These are phyloP conservation scores for Candida tropicalis DNA, from an alignment of 1,139 yeast genomes.

Conservation along the genomic window DNA sequence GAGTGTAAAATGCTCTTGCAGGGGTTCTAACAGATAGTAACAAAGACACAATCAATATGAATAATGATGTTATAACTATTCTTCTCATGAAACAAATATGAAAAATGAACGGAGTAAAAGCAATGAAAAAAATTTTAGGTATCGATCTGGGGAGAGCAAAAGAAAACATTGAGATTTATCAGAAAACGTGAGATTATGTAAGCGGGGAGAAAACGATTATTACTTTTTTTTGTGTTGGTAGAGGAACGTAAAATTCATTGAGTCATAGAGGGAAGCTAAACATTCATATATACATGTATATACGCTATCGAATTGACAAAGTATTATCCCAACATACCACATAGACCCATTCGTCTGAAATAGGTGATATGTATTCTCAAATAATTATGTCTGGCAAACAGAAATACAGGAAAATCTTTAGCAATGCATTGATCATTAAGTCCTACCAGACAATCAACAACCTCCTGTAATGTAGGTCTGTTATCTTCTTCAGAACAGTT, in stretches of 20 bases:
- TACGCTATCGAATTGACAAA: too few relatives aligned
- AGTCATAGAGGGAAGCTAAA: too few relatives aligned
- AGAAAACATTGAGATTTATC: too few relatives aligned
- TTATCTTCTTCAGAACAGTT: constrained; percentile 34
- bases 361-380: constrained; percentile 49
- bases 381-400: constrained; percentile 24
- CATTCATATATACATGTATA: constrained; percentile 8
- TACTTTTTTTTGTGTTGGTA: too few relatives aligned
- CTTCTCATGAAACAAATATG: constrained; percentile 3
- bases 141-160: not conserved
- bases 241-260: too few relatives aligned
- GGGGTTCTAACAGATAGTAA: not conserved
- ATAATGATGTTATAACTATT: not conserved
- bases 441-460: constrained; percentile 34
- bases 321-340: constrained; percentile 42
- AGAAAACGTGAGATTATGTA: constrained; percentile 7
- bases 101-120: not conserved
- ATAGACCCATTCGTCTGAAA: constrained; percentile 49
- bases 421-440: constrained; percentile 41
- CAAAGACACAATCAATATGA: constrained; percentile 10
- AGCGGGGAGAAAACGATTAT: too few relatives aligned
- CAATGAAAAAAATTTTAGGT: not conserved
- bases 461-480: constrained; percentile 30
- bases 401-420: constrained; percentile 29
- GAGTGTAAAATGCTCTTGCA: constrained; percentile 1